Evolutionary conservation across 1,139 yeast species (phyloP).

Genomic region (Maudiozyma humilis): DNA sequence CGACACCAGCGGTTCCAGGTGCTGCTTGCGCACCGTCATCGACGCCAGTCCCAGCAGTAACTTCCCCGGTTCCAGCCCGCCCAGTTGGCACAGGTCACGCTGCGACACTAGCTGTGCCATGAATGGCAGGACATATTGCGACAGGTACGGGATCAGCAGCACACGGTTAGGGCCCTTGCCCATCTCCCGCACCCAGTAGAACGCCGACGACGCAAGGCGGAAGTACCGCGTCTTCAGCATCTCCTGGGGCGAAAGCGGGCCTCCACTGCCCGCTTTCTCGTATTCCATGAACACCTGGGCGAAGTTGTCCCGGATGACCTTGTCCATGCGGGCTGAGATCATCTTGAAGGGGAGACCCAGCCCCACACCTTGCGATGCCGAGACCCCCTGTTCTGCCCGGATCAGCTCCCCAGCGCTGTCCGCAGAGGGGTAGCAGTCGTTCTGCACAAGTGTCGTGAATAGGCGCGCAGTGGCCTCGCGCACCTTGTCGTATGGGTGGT

Average conservation of each 20-base stretch:
- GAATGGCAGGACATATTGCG: slow-evolving; percentile 57
- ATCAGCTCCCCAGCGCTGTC: slow-evolving; percentile 40
- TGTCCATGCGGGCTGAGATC: slow-evolving; percentile 26
- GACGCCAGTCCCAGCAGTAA: slow-evolving; percentile 51
- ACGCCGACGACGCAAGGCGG: slow-evolving; percentile 32
- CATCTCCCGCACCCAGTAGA: slow-evolving; percentile 27
- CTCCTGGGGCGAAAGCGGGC: slow-evolving; percentile 32
- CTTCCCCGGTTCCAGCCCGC: slow-evolving; percentile 50
- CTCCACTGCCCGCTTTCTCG: slow-evolving; percentile 26
- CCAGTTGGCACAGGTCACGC: slow-evolving; percentile 77
- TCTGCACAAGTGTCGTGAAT: slow-evolving; percentile 48
- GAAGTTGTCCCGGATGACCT: slow-evolving; percentile 35
- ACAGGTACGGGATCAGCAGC: slow-evolving; percentile 36
- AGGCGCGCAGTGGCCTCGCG: slow-evolving; percentile 64
- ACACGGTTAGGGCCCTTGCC: slow-evolving; percentile 26
- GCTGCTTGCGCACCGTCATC: slow-evolving; percentile 42
- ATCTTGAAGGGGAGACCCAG: slow-evolving; percentile 32
- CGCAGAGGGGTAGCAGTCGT: slow-evolving; percentile 46
- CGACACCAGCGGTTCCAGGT: slow-evolving; percentile 43
- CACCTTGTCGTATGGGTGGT: slow-evolving; percentile 73
- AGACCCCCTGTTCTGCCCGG: no score
- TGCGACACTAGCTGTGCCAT: slow-evolving; percentile 55
- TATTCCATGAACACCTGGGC: slow-evolving; percentile 40
- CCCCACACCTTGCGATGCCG: slow-evolving; percentile 33
- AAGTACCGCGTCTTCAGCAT: slow-evolving; percentile 33